Evolutionary conservation across 2,329 filamentous ascomycete genomes (phyloP).

Genomic region (Ophiostoma populinum): DNA sequence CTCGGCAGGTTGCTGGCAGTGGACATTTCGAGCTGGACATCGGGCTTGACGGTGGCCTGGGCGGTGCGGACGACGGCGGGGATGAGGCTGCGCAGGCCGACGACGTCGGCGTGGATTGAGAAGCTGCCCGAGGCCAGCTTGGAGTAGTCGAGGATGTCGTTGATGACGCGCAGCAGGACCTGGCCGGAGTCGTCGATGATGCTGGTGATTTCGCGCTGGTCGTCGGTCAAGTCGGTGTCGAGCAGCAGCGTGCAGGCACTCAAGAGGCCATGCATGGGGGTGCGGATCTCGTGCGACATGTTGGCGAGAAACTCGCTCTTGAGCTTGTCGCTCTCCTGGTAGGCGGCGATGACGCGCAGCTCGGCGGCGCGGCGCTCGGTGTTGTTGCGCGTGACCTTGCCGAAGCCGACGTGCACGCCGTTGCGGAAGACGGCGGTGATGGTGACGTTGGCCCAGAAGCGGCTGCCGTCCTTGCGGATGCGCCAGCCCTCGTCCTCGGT

Average conservation of each 20-base stretch:
- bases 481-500: conserved; percentile 44
- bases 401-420: conserved; percentile 36
- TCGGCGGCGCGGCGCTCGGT: conserved; percentile 38
- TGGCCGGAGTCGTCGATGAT: conserved; percentile 43
- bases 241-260: conserved; percentile 39
- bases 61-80: conserved; percentile 32
- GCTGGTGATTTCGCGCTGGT: conserved; percentile 37
- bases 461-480: conserved; percentile 37
- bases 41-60: conserved; percentile 26
- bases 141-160: conserved; percentile 50
- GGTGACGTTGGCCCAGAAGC: conserved; percentile 43
- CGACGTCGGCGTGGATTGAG: conserved; percentile 33
- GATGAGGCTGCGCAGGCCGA: conserved; percentile 29
- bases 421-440: conserved; percentile 38
- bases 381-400: conserved; percentile 40
- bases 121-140: conserved; percentile 44
- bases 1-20: conserved; percentile 30
- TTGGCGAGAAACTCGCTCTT: conserved; percentile 46
- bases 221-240: conserved; percentile 31
- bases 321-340: conserved; percentile 43
- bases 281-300: conserved; percentile 48
- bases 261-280: conserved; percentile 46
- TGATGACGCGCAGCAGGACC: conserved; percentile 42
- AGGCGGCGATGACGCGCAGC: conserved; percentile 35
- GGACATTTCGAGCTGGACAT: conserved; percentile 26